Evolutionary conservation across 1,284 basidiomycete genomes (phyloP).

Genomic region (Mycena citricolor): DNA sequence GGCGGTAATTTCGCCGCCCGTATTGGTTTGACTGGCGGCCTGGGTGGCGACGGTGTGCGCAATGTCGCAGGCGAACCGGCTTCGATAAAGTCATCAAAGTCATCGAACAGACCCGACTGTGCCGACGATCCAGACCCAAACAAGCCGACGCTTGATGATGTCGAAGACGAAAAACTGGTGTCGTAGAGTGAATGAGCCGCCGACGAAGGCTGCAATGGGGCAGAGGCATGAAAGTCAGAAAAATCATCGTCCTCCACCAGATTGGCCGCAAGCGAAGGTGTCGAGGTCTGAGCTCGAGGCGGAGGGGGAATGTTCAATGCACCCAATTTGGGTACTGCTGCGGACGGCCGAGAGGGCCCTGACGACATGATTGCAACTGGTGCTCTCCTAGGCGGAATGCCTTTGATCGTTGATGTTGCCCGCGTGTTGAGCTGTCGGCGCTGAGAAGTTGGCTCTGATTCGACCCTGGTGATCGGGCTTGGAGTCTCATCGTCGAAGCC

Average conservation of each 20-base stretch:
- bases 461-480: slow-evolving; percentile 10
- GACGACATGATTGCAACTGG: slow-evolving; percentile 26
- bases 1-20: slow-evolving; percentile 5
- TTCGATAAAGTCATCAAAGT: slow-evolving; percentile 48
- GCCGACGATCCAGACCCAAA: slow-evolving; percentile 21
- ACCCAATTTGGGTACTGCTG: slow-evolving; percentile 15
- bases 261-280: slow-evolving; percentile 1
- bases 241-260: slow-evolving; percentile 18
- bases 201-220: slow-evolving; percentile 3
- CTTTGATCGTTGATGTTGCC: slow-evolving; percentile 6
- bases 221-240: slow-evolving; percentile 14
- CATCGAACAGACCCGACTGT: slow-evolving; percentile 33
- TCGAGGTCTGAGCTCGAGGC: slow-evolving; percentile 24
- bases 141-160: slow-evolving; percentile 22
- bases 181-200: slow-evolving; percentile 21
- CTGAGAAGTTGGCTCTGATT: slow-evolving; percentile 4
- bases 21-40: slow-evolving; percentile 40
- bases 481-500: slow-evolving; percentile 20
- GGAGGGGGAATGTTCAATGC: slow-evolving; percentile 22
- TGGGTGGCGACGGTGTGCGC: slow-evolving; percentile 42
- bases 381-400: slow-evolving; percentile 19
- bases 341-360: slow-evolving; percentile 14
- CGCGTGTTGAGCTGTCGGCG: slow-evolving; percentile 12
- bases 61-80: slow-evolving; percentile 29
- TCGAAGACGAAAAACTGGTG: slow-evolving; percentile 24